Conservation (phyloP, 768 basidiomycete species). For the Asterophora lycoperdoides region DNA sequence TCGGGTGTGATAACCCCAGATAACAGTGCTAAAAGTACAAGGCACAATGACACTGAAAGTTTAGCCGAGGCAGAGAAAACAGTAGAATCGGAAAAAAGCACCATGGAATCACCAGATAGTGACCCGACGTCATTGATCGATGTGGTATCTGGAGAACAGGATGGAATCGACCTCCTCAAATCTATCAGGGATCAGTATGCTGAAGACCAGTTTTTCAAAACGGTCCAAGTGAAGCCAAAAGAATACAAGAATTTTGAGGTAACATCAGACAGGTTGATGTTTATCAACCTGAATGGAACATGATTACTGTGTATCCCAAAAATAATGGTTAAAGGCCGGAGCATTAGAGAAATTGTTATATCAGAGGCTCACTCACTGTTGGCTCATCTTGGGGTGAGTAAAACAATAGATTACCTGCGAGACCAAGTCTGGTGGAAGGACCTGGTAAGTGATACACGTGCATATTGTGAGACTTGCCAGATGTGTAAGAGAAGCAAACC, state of each 20-base stretch:
- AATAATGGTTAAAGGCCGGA: constrained; percentile 7
- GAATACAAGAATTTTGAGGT: constrained; percentile 8
- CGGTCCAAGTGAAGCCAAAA: neutral
- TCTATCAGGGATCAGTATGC: constrained; percentile 6
- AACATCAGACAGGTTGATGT: neutral
- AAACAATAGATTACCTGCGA: constrained; percentile 26
- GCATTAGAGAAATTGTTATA: constrained; percentile 25
- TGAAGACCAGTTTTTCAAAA: constrained; percentile 7
- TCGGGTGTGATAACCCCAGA: too few species aligned
- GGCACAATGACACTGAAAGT: too few species aligned
- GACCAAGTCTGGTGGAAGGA: constrained; percentile 34
- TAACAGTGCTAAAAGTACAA: too few species aligned
- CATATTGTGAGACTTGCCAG: constrained; percentile 24
- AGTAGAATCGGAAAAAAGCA: too few species aligned
- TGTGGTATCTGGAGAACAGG: neutral
- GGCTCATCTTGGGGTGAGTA: constrained; percentile 27
- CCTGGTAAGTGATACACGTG: constrained; percentile 8
- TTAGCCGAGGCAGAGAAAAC: too few species aligned
- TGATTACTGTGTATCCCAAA: constrained; percentile 15
- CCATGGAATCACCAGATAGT: too few species aligned
- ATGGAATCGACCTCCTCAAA: constrained; percentile 5
- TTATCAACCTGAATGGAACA: neutral
- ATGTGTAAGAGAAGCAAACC: constrained; percentile 15
- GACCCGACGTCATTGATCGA: too few species aligned
- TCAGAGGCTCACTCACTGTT: neutral